Conservation (phyloP, 2,329 filamentous ascomycete species). For the Fusarium anguioides region DNA sequence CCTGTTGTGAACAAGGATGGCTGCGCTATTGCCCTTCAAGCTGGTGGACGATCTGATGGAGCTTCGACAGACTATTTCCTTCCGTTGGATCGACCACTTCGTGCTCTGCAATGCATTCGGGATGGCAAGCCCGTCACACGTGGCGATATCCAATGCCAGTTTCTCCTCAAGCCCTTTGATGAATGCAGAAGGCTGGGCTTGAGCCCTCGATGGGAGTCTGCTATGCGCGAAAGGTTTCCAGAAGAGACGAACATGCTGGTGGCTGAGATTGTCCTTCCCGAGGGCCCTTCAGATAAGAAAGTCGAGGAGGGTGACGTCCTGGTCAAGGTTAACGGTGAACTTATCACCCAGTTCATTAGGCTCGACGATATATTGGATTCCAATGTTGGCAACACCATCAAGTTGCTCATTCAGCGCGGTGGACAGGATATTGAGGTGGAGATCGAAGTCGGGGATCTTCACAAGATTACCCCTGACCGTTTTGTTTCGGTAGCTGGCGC, state of each 20-base stretch:
- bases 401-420: constrained; percentile 85
- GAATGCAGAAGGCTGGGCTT: constrained; percentile 92
- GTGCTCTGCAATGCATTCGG: constrained; percentile 88
- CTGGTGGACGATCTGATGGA: constrained; percentile 91
- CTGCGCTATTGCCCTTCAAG: constrained; percentile 90
- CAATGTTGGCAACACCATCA: constrained; percentile 81
- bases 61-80: constrained; percentile 98
- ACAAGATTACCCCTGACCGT: constrained; percentile 93
- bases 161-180: constrained; percentile 96
- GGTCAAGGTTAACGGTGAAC: constrained; percentile 90
- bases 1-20: constrained; percentile 97
- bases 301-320: constrained; percentile 95
- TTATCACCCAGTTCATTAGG: constrained; percentile 91
- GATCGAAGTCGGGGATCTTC: constrained; percentile 86
- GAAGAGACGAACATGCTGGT: constrained; percentile 97
- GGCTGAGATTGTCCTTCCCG: constrained; percentile 91
- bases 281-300: constrained; percentile 87
- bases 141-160: constrained; percentile 98
- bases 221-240: constrained; percentile 84
- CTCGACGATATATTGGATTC: constrained; percentile 93
- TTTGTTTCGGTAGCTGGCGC: constrained; percentile 95
- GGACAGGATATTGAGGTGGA: constrained; percentile 88
- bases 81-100: constrained; percentile 87
- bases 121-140: constrained; percentile 79
- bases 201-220: constrained; percentile 85